A percentile compares a stretch with the other conserved stretches of the same genome.
These are phyloP conservation scores for Sarocladium brachiariae DNA, from an alignment of 2,329 filamentous ascomycete genomes.

Conservation along the genomic window DNA sequence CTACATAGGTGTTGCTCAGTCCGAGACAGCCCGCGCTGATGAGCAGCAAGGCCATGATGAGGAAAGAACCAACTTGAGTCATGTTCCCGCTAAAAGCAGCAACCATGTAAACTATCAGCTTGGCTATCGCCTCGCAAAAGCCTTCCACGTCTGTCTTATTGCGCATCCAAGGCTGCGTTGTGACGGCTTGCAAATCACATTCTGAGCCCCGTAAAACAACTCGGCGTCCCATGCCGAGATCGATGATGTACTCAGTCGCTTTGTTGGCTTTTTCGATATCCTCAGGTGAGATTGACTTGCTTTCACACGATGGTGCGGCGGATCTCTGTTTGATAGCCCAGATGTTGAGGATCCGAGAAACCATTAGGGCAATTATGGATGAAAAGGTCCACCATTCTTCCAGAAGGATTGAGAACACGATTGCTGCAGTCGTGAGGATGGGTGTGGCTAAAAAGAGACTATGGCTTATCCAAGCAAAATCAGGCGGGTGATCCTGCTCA, in stretches of 20 bases:
- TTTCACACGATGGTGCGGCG: neutral
- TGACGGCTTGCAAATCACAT: constrained; percentile 53
- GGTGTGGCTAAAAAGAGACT: constrained; percentile 41
- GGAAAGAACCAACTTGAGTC: constrained; percentile 42
- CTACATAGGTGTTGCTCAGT: constrained; percentile 44
- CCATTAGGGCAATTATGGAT: constrained; percentile 41
- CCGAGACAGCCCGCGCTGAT: constrained; percentile 46
- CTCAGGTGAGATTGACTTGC: neutral
- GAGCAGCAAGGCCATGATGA: constrained; percentile 45
- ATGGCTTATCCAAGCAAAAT: constrained; percentile 41
- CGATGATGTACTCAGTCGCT: constrained; percentile 40
- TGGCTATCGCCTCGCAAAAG: constrained; percentile 45
- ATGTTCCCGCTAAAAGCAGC: constrained; percentile 50
- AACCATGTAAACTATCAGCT: constrained; percentile 51
- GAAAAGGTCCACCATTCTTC: constrained; percentile 46
- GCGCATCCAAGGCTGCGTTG: constrained; percentile 49
- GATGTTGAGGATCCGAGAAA: constrained; percentile 49
- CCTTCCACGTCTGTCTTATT: constrained; percentile 43
- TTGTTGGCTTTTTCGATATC: neutral
- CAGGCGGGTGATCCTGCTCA: constrained; percentile 20
- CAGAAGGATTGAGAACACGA: constrained; percentile 38
- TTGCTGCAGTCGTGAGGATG: constrained; percentile 35
- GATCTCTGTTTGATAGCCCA: constrained; percentile 47
- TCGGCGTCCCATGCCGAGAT: constrained; percentile 43
- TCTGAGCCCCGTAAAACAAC: constrained; percentile 46